Percentiles rank a stretch among this genome's conserved stretches.
phyloP scores from a whole-genome alignment of 768 basidiomycete species.

The Russula sp. region DNA sequence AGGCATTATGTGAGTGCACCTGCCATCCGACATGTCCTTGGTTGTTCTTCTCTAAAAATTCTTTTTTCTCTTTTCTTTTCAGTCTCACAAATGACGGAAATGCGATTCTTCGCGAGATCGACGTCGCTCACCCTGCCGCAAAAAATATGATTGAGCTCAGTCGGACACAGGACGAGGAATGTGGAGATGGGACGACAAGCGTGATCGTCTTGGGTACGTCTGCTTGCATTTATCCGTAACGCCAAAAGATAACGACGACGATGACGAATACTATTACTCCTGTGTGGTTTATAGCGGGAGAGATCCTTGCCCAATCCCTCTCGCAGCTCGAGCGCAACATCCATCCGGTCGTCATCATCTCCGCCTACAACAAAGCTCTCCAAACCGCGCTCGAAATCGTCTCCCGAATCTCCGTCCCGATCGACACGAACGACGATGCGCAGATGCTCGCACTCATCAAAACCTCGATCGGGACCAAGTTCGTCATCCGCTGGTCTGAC shows the following conservation, averaged over 20 bases:
- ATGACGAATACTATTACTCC: not conserved
- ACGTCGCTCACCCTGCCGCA: conserved; percentile 97
- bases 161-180: conserved; percentile 97
- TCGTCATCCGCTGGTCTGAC: conserved; percentile 93
- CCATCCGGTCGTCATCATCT: conserved; percentile 98
- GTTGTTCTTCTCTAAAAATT: not conserved
- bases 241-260: not conserved
- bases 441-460: conserved; percentile 98
- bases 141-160: conserved; percentile 99
- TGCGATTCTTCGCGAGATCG: conserved; percentile 96
- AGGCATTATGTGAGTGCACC: conserved; percentile 76
- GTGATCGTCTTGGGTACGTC: conserved; percentile 89
- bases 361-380: conserved; percentile 95
- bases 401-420: conserved; percentile 82
- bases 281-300: conserved; percentile 60
- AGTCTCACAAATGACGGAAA: conserved; percentile 99
- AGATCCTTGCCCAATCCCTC: conserved; percentile 94
- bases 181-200: conserved; percentile 97
- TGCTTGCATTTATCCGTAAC: not conserved
- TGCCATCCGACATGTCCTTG: not conserved
- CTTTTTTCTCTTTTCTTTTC: conserved; percentile 6
- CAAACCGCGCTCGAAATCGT: conserved; percentile 89
- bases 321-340: conserved; percentile 94
- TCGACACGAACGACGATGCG: conserved; percentile 77
- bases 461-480: conserved; percentile 97